phyloP scores from a whole-genome alignment of 306 rosid genomes.

The Quercus bicolor region DNA sequence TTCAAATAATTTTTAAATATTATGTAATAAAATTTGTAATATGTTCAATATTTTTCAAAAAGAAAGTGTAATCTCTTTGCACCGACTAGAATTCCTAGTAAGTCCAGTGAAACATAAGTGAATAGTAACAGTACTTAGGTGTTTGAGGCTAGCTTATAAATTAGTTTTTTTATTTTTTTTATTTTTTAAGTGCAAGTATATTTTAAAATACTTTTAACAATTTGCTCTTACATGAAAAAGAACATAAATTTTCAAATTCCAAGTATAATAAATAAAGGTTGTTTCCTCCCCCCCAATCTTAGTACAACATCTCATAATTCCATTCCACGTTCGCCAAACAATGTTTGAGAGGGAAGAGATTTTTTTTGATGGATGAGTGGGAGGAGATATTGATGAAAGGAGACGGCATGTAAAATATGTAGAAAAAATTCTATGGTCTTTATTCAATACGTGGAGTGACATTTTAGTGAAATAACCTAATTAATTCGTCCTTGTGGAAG shows the following conservation, averaged over 20 bases:
- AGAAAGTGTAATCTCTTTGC: too few species aligned
- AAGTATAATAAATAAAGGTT: background rate
- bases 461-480: slow-evolving; percentile 14
- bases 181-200: too few species aligned
- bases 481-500: slow-evolving; percentile 15
- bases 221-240: background rate
- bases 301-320: slow-evolving; percentile 2
- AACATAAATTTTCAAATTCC: background rate
- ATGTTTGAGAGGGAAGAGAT: background rate
- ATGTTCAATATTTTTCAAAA: too few species aligned
- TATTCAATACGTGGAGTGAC: background rate
- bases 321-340: background rate
- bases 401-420: background rate
- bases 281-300: background rate
- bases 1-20: too few species aligned
- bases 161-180: too few species aligned
- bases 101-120: too few species aligned
- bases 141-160: too few species aligned
- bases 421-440: background rate
- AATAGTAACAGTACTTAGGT: too few species aligned
- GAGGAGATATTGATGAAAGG: background rate
- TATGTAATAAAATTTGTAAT: too few species aligned
- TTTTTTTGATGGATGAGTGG: background rate
- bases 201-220: background rate
- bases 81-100: too few species aligned